Evolutionary conservation across 1,139 yeast genomes (phyloP), one percentile per base, ranked within the genome.

Genomic region (Sugiyamaella neomexicana): DNA sequence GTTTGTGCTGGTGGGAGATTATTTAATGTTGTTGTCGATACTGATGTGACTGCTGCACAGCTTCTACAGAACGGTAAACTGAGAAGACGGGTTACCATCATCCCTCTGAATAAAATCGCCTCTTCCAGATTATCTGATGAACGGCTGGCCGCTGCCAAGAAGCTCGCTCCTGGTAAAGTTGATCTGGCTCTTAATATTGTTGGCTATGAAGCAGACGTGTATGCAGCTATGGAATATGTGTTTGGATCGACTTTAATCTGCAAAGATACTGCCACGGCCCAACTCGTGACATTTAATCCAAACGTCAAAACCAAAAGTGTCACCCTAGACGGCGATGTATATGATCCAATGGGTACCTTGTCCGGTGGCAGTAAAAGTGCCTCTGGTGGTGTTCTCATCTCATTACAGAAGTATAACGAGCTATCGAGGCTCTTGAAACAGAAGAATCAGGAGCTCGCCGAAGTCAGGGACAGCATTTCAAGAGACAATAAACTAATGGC

Each of bases 271-370:
- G 85, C 87, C 29, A 83, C 96, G 0, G 99, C 99, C 0, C 87
- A 91, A 63, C 75, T 78, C 47, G 86, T 93, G 2, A 90, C 99
- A 0, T 95, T 91, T 69, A 84, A 91, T 68, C 95, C 93, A 0
- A 78, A 81, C 56, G 83, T 93, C 12, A 79, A 89, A 60, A 78
- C 91, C 0, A 82, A 93, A 64, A 86, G 96, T n/a, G 91, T 95
- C 12, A 95, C 99, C 0, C 69, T 88, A 41, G 95, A 91, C 52
- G 99, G 99, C 48, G 99, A 93, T 70, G 80, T 86, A 9, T 95
- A 91, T 71, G 99, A 95, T 67, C 99, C 99, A 0, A 90, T 86
- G 62, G 99, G 99, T 12, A 89, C 96, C 20, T 75, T 95, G 40
- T 88, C 97, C 1, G 99, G 99, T 52, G 99, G 99, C n/a, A 85